Evolutionary conservation across 2,329 filamentous ascomycete species (phyloP).

Genomic region (Aspergillus tanneri): DNA sequence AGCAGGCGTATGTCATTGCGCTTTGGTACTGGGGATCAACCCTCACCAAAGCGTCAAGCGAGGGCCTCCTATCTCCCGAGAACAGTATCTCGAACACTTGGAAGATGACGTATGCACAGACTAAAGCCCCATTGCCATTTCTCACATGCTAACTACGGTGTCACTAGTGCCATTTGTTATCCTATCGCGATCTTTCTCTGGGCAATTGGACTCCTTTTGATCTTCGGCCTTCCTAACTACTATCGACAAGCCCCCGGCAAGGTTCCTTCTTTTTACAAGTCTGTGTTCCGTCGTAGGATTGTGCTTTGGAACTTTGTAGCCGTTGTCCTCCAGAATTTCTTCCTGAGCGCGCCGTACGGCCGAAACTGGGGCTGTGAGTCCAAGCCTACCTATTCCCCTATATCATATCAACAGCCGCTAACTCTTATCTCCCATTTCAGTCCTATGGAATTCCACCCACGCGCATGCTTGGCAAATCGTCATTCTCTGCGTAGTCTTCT

Average conservation of each 20-base stretch:
- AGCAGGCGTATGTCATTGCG: conserved; percentile 64
- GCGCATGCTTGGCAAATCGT: conserved; percentile 59
- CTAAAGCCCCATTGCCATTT: neutral
- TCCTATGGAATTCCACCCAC: conserved; percentile 59
- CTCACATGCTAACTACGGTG: conserved; percentile 21
- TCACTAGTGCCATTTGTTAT: conserved; percentile 51
- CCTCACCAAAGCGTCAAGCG: conserved; percentile 48
- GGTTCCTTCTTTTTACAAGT: conserved; percentile 66
- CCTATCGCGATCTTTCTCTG: conserved; percentile 60
- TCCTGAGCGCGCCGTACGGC: conserved; percentile 64
- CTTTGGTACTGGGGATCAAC: conserved; percentile 67
- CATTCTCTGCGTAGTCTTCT: conserved; percentile 50
- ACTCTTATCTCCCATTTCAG: conserved; percentile 26
- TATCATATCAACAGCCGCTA: conserved; percentile 5
- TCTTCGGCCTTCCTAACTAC: conserved; percentile 63
- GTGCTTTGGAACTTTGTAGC: conserved; percentile 66
- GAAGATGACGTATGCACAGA: conserved; percentile 41
- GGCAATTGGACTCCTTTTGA: conserved; percentile 57
- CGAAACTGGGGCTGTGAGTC: conserved; percentile 62
- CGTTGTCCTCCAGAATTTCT: conserved; percentile 66
- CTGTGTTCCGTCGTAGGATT: conserved; percentile 62
- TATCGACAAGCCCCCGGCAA: conserved; percentile 64
- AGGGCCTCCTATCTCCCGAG: conserved; percentile 41
- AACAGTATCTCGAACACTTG: conserved; percentile 43
- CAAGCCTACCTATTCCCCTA: no score